These are phyloP conservation scores for Tuber magnatum DNA, from an alignment of 495 filamentous ascomycete species.

Conservation along the genomic window DNA sequence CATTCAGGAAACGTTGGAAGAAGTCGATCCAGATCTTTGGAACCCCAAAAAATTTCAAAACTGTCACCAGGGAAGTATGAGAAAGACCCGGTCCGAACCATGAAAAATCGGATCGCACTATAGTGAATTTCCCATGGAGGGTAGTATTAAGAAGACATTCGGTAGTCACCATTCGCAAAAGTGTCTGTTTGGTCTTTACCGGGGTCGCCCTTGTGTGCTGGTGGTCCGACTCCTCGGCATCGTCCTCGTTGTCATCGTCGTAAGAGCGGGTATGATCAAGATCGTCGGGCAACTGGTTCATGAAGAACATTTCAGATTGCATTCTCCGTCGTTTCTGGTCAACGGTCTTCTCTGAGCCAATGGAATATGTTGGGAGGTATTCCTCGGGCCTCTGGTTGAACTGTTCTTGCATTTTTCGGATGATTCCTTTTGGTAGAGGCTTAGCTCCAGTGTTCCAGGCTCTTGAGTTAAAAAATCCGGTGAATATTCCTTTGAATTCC, in stretches of 20 bases:
- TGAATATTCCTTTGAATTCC: slow-evolving; percentile 49
- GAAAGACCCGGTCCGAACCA: slow-evolving; percentile 57
- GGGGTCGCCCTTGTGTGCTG: slow-evolving; percentile 42
- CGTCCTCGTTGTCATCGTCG: neutral
- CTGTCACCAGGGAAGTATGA: slow-evolving; percentile 52
- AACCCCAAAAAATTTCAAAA: slow-evolving; percentile 57
- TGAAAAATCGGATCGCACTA: slow-evolving; percentile 56
- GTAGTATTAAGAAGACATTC: slow-evolving; percentile 56
- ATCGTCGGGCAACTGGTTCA: slow-evolving; percentile 51
- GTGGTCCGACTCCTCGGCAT: neutral
- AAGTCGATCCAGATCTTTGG: slow-evolving; percentile 55
- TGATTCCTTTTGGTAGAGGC: slow-evolving; percentile 43
- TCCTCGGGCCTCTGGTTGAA: slow-evolving; percentile 43
- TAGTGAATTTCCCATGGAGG: slow-evolving; percentile 54
- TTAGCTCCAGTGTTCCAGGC: slow-evolving; percentile 46
- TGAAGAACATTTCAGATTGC: slow-evolving; percentile 44
- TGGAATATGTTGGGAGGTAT: neutral
- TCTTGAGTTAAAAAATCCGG: slow-evolving; percentile 42
- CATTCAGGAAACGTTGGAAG: slow-evolving; percentile 55
- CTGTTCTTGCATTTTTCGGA: slow-evolving; percentile 47
- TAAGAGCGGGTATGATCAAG: slow-evolving; percentile 42
- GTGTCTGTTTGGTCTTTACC: slow-evolving; percentile 53
- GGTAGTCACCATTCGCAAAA: slow-evolving; percentile 56
- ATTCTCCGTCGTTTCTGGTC: slow-evolving; percentile 39
- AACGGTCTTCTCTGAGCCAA: neutral